Conservation (phyloP, 2,329 filamentous ascomycete genomes). For the Epichloe elymi region DNA sequence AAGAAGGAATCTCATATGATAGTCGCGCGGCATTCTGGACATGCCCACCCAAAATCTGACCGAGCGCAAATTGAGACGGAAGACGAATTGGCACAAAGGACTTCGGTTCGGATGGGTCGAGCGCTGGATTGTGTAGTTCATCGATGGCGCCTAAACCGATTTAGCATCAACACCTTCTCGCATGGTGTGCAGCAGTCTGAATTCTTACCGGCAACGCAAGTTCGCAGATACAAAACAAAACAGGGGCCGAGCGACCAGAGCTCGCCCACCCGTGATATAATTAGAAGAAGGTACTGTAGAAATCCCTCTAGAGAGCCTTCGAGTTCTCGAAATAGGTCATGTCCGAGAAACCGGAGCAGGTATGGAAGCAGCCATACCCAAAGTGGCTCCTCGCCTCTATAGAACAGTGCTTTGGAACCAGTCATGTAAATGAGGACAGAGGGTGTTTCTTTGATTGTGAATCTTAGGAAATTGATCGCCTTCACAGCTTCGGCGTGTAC, state of each 20-base stretch:
- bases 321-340: slow-evolving; percentile 33
- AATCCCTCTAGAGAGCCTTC: slow-evolving; percentile 39
- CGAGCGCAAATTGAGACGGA: slow-evolving; percentile 26
- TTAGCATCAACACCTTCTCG: slow-evolving; percentile 8
- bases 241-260: slow-evolving; percentile 36
- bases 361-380: slow-evolving; percentile 53
- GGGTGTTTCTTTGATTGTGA: slow-evolving; percentile 64
- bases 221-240: slow-evolving; percentile 34
- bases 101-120: slow-evolving; percentile 16
- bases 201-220: slow-evolving; percentile 29
- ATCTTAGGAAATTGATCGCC: slow-evolving; percentile 64
- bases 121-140: slow-evolving; percentile 20
- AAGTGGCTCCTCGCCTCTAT: slow-evolving; percentile 45
- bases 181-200: slow-evolving; percentile 1
- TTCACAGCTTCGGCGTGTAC: slow-evolving; percentile 49
- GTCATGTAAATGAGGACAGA: slow-evolving; percentile 43
- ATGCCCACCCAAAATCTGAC: slow-evolving; percentile 19
- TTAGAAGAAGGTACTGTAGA: slow-evolving; percentile 34
- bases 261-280: slow-evolving; percentile 27
- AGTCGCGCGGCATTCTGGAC: slow-evolving; percentile 15
- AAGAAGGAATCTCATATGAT: slow-evolving; percentile 26
- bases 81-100: slow-evolving; percentile 18
- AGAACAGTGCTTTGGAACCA: slow-evolving; percentile 29
- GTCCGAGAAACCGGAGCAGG: slow-evolving; percentile 43
- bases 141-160: slow-evolving; percentile 17